Base-by-base conservation (phyloP, 2,329 filamentous ascomycete genomes). In the Aspergillus clavatus region DNA sequence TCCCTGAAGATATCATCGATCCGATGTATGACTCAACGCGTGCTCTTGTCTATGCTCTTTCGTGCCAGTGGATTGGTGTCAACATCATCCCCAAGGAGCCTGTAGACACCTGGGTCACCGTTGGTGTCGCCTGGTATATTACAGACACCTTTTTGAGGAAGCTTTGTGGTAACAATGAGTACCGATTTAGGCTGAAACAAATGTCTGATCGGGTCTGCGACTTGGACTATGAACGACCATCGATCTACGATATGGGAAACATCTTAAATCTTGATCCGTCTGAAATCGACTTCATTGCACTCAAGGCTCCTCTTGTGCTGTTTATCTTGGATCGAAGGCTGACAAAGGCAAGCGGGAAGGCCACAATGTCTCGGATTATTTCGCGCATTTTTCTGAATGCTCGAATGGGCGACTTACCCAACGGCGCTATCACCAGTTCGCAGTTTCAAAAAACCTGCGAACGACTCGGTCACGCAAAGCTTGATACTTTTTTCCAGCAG, bases 301-400 rank as follows among this genome's bases (percentile, higher is more conserved):
- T 97, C 42, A 98, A 98, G 67, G 87, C 91, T 2, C 84, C 91
- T 0, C 74, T 97, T 18, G 88, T 98, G 4, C 77, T 98, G 11
- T 96, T 91, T 63, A 95, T 97, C 40, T 78, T 98, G 5, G 93
- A 98, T 63, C 88, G 90, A 58, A 81, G 93, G 31, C 79, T 98
- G 38, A 83, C 88, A 44, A 98, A 98, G 67, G 84, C 87, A 10
- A 90, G 87, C 46, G 88, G 88, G 28, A 87, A 89, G 37, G 82
- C 84, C 33, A 93, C 90, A 6, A 80, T 97, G 50, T 84, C 84
- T 38, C 83, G 90, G 28, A 89, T 95, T 50, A 83, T 98, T 48
- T 88, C 86, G 42, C 86, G 87, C 51, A 80, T 97, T 44, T 83
- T 97, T 45, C 81, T 91, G 33, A 88, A 89, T 57, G 88, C 89